Base-by-base conservation (phyloP, 495 filamentous ascomycete species). In the Aspergillus egyptiacus region DNA sequence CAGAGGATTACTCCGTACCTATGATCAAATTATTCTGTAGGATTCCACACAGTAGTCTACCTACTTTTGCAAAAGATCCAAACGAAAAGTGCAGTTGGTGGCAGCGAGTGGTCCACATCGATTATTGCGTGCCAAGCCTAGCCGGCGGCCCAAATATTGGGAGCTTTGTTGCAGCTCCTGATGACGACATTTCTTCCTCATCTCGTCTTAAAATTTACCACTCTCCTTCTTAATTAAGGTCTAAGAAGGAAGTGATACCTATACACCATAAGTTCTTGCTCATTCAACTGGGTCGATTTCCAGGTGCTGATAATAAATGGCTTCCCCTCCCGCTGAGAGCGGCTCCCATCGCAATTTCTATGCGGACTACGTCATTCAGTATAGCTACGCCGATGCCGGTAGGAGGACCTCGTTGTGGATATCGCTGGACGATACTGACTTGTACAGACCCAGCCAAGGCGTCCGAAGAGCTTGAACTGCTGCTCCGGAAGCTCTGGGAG, bases 291-390 rank as follows among this genome's bases (percentile, higher is more conserved):
- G n/a, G n/a, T n/a, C n/a, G n/a, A n/a, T n/a, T n/a, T n/a, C n/a
- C n/a, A n/a, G n/a, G n/a, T n/a, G n/a, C n/a, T n/a, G n/a, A n/a
- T n/a, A n/a, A 43, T 34, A 36, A 46, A 71, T 71, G 68, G 61
- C 65, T 42, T 60, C 64, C 36, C 22, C 56, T 13, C 49, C 42
- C 8, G 56, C 61, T 33, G 48, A 43, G 41, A 61, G 64, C 36
- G 50, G 58, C 35, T 48, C 57, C 24, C 53, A 75, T 50, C 64
- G 64, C 20, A 87, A 86, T 51, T 72, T 82, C 56, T 73, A 85
- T 59, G 91, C 96, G 51, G 93, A 98, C 77, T 98, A 95, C 74
- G 91, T 96, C 53, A 83, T 98, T 50, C 75, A 77, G 47, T 97
- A 91, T 66, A 73, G 78, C 41, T 85, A 95, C 56, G 75, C 77